Evolutionary conservation across 1,284 basidiomycete genomes (phyloP).

Genomic region (Cryptococcus sp.): DNA sequence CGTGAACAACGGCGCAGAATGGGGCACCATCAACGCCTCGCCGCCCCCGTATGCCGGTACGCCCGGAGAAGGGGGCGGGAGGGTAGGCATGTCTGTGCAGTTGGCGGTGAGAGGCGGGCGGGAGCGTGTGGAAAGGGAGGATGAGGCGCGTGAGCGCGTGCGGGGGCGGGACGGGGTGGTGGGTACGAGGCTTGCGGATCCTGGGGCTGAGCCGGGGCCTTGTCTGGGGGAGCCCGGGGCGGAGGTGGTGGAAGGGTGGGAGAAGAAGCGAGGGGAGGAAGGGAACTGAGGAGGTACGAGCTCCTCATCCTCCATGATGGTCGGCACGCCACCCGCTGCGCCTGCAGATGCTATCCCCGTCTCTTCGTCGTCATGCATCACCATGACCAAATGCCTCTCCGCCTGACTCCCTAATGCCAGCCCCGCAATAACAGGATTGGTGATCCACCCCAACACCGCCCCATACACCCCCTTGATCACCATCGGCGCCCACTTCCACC

Average conservation of each 20-base stretch:
- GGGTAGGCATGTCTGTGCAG: conserved; percentile 26
- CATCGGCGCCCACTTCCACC: conserved; percentile 46
- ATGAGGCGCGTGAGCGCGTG: conserved; percentile 16
- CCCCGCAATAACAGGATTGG: conserved; percentile 49
- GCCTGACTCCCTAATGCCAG: conserved; percentile 50
- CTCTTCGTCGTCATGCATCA: conserved; percentile 16
- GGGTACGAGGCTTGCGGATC: too few relatives aligned
- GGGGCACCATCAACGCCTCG: not conserved
- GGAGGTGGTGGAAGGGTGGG: not conserved
- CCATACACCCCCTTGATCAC: conserved; percentile 49
- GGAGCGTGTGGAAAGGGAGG: conserved; percentile 4
- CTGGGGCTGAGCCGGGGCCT: not conserved
- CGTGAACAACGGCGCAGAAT: not conserved
- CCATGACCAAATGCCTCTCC: conserved; percentile 44
- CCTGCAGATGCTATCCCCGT: not conserved
- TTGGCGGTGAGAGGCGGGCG: conserved; percentile 42
- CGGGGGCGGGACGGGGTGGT: conserved; percentile 13
- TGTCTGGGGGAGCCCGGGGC: not conserved
- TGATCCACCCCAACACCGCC: conserved; percentile 46
- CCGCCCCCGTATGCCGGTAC: not conserved
- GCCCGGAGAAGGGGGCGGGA: conserved; percentile 7
- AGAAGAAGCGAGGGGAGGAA: not conserved
- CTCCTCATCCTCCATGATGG: conserved; percentile 15
- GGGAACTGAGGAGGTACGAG: conserved; percentile 3
- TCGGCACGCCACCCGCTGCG: conserved; percentile 3